Conservation (phyloP, 1,139 yeast genomes). For the Pichia kudriavzevii region DNA sequence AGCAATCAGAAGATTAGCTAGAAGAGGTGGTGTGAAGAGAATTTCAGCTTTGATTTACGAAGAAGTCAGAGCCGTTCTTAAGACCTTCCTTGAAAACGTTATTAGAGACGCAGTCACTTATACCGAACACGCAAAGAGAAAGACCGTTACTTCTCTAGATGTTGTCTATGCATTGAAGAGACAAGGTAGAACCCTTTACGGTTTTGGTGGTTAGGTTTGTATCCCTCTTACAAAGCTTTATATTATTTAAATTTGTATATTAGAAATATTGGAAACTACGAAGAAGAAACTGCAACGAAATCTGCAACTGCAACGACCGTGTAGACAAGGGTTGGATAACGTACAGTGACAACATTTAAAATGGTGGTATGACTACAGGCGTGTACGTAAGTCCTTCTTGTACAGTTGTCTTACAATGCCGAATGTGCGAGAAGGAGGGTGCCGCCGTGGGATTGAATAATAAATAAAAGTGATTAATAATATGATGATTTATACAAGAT, state of each 20-base stretch:
- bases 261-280: constrained; percentile 4
- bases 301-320: too few relatives aligned
- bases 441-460: not conserved
- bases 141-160: constrained; percentile 97
- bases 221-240: constrained; percentile 1
- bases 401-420: too few relatives aligned
- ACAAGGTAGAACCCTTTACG: constrained; percentile 99
- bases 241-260: constrained; percentile 8
- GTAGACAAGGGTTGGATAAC: too few relatives aligned
- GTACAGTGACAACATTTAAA: too few relatives aligned
- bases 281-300: too few relatives aligned
- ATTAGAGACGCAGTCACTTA: constrained; percentile 98
- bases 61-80: constrained; percentile 96
- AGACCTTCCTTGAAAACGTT: constrained; percentile 92
- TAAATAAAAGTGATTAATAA: not conserved
- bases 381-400: too few relatives aligned
- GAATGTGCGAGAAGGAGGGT: too few relatives aligned
- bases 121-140: constrained; percentile 99
- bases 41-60: constrained; percentile 97
- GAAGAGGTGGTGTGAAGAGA: constrained; percentile 99
- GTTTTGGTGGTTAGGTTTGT: constrained; percentile 92
- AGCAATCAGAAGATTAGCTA: constrained; percentile 99
- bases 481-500: constrained; percentile 1
- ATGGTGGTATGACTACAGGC: too few relatives aligned
- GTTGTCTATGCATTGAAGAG: constrained; percentile 99